Percentiles rank a stretch among this genome's conserved stretches.
These are phyloP conservation scores for Monosporascus sp. DNA, from an alignment of 2,329 filamentous ascomycete genomes.

Conservation along the genomic window DNA sequence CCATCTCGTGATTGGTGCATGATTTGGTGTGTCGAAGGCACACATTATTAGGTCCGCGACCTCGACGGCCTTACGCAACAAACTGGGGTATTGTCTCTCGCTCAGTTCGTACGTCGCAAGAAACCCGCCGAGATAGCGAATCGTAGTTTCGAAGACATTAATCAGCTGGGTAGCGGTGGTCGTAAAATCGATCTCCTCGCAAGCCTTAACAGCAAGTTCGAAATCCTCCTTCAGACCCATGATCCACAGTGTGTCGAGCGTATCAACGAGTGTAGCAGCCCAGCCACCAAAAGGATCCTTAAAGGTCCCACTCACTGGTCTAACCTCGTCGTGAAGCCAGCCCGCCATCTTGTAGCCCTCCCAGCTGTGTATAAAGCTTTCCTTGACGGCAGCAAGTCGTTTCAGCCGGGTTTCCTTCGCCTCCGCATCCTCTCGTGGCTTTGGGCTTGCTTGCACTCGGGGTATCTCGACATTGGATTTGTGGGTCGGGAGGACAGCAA, in stretches of 20 bases:
- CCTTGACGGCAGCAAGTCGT: constrained; percentile 40
- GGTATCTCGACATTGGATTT: constrained; percentile 48
- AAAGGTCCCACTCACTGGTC: constrained; percentile 46
- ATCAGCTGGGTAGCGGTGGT: constrained; percentile 44
- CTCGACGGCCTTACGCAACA: constrained; percentile 58
- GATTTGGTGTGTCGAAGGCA: constrained; percentile 63
- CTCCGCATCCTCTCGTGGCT: constrained; percentile 40
- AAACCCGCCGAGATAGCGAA: constrained; percentile 65
- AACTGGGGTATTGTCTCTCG: constrained; percentile 41
- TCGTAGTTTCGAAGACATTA: constrained; percentile 67
- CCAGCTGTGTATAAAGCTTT: constrained; percentile 53
- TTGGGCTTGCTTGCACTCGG: constrained; percentile 47
- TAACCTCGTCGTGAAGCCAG: constrained; percentile 60
- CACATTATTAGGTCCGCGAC: constrained; percentile 60
- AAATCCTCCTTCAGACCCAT: constrained; percentile 65
- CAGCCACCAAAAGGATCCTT: constrained; percentile 60
- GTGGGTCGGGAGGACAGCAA: constrained; percentile 31
- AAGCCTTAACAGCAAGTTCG: constrained; percentile 53
- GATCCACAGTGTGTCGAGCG: constrained; percentile 68
- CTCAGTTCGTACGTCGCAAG: constrained; percentile 67
- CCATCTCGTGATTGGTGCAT: constrained; percentile 58
- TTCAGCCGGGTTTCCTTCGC: constrained; percentile 30
- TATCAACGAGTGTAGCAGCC: constrained; percentile 63
- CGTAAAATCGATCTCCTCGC: constrained; percentile 57
- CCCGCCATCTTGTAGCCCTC: constrained; percentile 55